Conservation (phyloP, 2,329 filamentous ascomycete genomes). For the Apiospora pterosperma region DNA sequence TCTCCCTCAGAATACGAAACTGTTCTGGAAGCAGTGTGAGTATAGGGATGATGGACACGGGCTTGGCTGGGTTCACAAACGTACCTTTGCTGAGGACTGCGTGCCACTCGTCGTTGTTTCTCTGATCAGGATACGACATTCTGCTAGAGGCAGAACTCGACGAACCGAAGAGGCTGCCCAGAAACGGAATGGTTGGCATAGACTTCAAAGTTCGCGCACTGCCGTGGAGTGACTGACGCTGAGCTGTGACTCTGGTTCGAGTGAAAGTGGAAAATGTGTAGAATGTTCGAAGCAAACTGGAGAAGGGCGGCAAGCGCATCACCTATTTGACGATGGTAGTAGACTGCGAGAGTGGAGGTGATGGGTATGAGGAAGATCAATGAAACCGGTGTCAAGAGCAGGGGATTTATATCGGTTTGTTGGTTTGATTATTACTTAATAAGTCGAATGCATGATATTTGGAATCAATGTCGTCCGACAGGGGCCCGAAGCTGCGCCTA, state of each 20-base stretch:
- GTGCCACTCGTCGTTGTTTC: slow-evolving; percentile 82
- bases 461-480: slow-evolving; percentile 5
- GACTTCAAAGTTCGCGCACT: slow-evolving; percentile 38
- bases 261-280: slow-evolving; percentile 45
- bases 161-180: slow-evolving; percentile 71
- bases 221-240: slow-evolving; percentile 16
- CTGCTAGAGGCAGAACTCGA: slow-evolving; percentile 52
- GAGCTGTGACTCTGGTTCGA: slow-evolving; percentile 29
- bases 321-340: slow-evolving; percentile 14
- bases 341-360: no score
- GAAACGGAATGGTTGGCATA: slow-evolving; percentile 76
- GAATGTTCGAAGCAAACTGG: slow-evolving; percentile 42
- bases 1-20: slow-evolving; percentile 88
- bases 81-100: slow-evolving; percentile 66
- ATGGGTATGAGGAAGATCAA: neutral
- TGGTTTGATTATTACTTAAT: neutral
- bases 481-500: neutral
- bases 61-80: slow-evolving; percentile 9
- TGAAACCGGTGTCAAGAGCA: neutral
- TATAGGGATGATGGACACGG: neutral
- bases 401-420: neutral
- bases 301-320: slow-evolving; percentile 50
- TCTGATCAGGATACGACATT: slow-evolving; percentile 78
- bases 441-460: neutral
- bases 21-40: slow-evolving; percentile 61